phyloP scores from a whole-genome alignment of 805 yeast genomes.

The Kluyveromyces nonfermentans region DNA sequence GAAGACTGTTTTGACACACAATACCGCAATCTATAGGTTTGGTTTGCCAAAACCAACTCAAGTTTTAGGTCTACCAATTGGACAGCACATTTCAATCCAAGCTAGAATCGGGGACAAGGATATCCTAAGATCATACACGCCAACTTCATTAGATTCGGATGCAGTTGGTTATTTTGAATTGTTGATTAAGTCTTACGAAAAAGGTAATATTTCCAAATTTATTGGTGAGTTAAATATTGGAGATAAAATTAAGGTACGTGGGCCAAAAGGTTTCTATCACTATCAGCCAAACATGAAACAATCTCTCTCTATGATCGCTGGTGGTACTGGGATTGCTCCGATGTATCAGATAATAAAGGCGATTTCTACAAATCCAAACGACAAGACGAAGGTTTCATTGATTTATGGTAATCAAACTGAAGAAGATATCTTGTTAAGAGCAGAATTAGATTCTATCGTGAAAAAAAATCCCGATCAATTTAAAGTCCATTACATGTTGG shows the following conservation, averaged over 20 bases:
- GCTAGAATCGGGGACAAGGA: conserved; percentile 74
- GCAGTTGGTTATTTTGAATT: conserved; percentile 77
- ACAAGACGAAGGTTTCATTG: conserved; percentile 64
- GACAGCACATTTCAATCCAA: conserved; percentile 82
- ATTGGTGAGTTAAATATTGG: conserved; percentile 69
- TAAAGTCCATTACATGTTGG: conserved; percentile 63
- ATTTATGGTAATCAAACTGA: conserved; percentile 75
- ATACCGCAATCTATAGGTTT: conserved; percentile 76
- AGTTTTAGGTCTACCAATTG: conserved; percentile 81
- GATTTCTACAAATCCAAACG: conserved; percentile 65
- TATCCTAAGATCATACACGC: conserved; percentile 80
- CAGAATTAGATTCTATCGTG: conserved; percentile 65
- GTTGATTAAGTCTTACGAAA: conserved; percentile 75
- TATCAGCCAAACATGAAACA: conserved; percentile 72
- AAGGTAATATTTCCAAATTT: conserved; percentile 73
- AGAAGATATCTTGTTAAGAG: conserved; percentile 70
- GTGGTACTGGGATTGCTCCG: conserved; percentile 95
- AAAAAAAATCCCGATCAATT: conserved; percentile 49
- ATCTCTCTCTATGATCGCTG: conserved; percentile 83
- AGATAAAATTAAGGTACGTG: conserved; percentile 66
- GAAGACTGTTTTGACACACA: conserved; percentile 68
- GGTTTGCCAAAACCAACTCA: conserved; percentile 69
- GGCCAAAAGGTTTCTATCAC: conserved; percentile 85
- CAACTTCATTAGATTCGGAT: conserved; percentile 67
- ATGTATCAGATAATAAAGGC: conserved; percentile 89